Evolutionary conservation across 177 flowering plant genomes (phyloP), one percentile per base, ranked within the genome.

Genomic region (Vitis hybrid): DNA sequence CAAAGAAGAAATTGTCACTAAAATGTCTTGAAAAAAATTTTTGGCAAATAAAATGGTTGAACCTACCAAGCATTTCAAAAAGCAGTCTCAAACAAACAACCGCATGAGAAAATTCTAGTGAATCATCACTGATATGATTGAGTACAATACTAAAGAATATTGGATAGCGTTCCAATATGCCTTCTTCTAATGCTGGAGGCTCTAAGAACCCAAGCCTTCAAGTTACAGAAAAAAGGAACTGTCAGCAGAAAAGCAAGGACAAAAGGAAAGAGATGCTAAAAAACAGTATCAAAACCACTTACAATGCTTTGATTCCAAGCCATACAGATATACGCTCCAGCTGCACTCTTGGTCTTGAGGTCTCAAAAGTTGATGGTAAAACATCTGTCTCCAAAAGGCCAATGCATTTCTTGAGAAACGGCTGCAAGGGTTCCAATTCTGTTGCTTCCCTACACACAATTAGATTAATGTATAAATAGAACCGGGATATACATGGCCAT

Each of bases 251-350:
- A 2, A 56, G 19, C 34, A 51, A 55, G 56, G 5, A 68, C 56
- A 57, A 57, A 56, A 17, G 56, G 21, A 45, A 45, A 56, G 49
- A 61, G 32, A 13, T 62, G 51, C 4, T 23, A 60, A 54, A 69
- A 52, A 49, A 57, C 62, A 62, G 67, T 26, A 70, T 69, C 66
- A 71, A 67, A 66, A 70, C 39, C 49, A 58, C 69, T 74, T 91
- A 94, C 98, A 94, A 79, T 79, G 97, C 83, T 82, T 93, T 94
- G 71, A 94, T 85, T 71, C 98, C 98, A 73, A 87, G 87, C 98
- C 98, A 94, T 62, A 89, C 80, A 66, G 93, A 77, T 26, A 80
- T 65, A 60, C 90, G 92, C n/a, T 91, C 97, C 72, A 90, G 83
- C 76, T 90, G 85, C 67, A 83, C 71, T 75, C 94, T 87, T 64